phyloP scores from a whole-genome alignment of 1,139 yeast species.

The Spathaspora sp. region DNA sequence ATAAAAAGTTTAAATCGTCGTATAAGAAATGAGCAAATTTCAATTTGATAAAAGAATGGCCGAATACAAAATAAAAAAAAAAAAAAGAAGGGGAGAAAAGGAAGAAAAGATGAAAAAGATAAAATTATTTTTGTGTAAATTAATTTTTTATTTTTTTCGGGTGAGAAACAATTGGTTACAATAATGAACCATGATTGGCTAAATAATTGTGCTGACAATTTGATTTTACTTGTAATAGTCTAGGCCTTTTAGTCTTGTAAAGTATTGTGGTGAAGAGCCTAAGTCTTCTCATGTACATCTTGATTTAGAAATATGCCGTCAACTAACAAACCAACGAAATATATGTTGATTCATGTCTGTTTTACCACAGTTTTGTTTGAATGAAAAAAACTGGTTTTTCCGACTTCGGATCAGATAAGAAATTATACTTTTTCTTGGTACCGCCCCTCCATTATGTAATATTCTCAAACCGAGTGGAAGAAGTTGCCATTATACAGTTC shows the following conservation, averaged over 20 bases:
- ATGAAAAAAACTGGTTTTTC: not conserved
- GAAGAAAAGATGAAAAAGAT: slow-evolving; percentile 23
- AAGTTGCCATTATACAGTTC: not conserved
- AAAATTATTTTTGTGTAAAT: slow-evolving; percentile 13
- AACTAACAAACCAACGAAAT: not conserved
- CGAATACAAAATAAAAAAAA: not conserved
- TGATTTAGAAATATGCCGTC: not conserved
- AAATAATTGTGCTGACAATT: not conserved
- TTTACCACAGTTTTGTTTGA: not conserved
- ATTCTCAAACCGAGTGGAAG: not conserved
- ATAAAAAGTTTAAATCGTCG: not conserved
- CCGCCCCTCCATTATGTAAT: not conserved
- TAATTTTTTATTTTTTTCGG: not conserved
- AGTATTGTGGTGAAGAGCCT: not conserved
- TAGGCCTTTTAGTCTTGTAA: too few relatives aligned
- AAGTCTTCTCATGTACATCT: not conserved
- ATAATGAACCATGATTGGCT: slow-evolving; percentile 9
- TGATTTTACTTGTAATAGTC: too few relatives aligned
- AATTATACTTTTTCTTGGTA: not conserved
- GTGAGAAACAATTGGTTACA: not conserved
- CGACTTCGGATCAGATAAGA: slow-evolving; percentile 8
- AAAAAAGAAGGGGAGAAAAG: slow-evolving; percentile 2
- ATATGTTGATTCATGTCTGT: not conserved
- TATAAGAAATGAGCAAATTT: slow-evolving; percentile 1
- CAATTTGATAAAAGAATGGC: not conserved